Evolutionary conservation across 2,329 filamentous ascomycete genomes (phyloP).

Genomic region (Arthrobotrys conoides): DNA sequence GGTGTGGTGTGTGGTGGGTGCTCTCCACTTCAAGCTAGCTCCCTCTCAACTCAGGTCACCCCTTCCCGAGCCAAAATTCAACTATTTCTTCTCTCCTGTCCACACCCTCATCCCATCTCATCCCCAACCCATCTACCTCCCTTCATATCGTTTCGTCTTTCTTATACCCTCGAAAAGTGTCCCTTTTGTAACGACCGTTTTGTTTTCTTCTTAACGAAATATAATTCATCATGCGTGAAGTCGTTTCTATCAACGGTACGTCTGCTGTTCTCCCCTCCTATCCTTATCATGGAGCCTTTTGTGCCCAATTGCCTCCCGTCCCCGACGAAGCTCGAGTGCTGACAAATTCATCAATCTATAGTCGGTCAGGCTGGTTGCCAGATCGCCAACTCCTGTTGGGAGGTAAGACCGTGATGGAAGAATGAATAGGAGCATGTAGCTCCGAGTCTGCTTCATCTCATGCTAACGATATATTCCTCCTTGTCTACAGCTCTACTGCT

Average conservation of each 20-base stretch:
- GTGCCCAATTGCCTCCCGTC: constrained; percentile 68
- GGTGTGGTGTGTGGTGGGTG: constrained; percentile 9
- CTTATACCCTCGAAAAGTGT: constrained; percentile 42
- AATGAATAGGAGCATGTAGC: constrained; percentile 3
- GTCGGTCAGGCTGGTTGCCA: constrained; percentile 99
- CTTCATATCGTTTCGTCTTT: constrained; percentile 49
- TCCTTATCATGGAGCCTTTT: constrained; percentile 62
- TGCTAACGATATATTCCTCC: constrained; percentile 66
- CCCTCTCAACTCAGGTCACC: constrained; percentile 22
- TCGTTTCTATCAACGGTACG: constrained; percentile 99
- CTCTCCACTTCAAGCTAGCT: constrained; percentile 38
- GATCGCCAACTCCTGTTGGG: constrained; percentile 99
- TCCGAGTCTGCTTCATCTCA: constrained; percentile 64
- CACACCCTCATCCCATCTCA: constrained; percentile 62
- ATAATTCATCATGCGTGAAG: constrained; percentile 89
- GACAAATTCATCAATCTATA: constrained; percentile 70
- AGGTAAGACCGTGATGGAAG: constrained; percentile 77
- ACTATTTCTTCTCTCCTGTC: constrained; percentile 61
- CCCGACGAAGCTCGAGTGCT: constrained; percentile 31
- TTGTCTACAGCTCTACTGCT: constrained; percentile 89
- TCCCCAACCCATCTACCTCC: constrained; percentile 62
- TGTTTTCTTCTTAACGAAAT: constrained; percentile 64
- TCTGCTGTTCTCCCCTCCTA: constrained; percentile 45
- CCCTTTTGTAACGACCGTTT: constrained; percentile 62
- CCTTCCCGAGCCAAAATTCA: constrained; percentile 19